A percentile compares a stretch with the other conserved stretches of the same genome.
These are phyloP conservation scores for Aphanomyces cochlioides DNA, from an alignment of 352 stramenopile species.

Conservation along the genomic window DNA sequence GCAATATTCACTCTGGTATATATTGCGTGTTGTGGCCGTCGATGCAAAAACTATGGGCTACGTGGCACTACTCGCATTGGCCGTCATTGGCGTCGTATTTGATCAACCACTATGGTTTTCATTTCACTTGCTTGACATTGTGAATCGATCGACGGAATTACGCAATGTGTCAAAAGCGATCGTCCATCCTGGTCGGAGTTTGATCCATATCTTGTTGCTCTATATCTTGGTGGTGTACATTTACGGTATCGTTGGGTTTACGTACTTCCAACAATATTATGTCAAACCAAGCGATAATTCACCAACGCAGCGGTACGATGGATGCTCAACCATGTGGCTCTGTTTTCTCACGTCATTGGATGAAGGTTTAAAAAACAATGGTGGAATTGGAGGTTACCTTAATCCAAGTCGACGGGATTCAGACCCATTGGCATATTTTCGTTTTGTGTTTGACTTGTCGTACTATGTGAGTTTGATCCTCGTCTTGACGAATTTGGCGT, in stretches of 20 bases:
- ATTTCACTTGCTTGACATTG: constrained; percentile 66
- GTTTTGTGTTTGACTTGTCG: constrained; percentile 55
- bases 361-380: constrained; percentile 64
- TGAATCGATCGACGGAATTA: constrained; percentile 74
- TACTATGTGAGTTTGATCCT: constrained; percentile 73
- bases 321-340: constrained; percentile 63
- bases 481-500: constrained; percentile 71
- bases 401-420: constrained; percentile 6
- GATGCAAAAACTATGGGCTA: constrained; percentile 46
- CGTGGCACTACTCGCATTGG: constrained; percentile 52
- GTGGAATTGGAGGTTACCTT: constrained; percentile 56
- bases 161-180: constrained; percentile 70
- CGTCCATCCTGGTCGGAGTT: constrained; percentile 48
- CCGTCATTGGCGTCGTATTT: constrained; percentile 56
- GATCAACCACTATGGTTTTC: constrained; percentile 70
- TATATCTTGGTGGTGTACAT: constrained; percentile 48
- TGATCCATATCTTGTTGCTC: constrained; percentile 54
- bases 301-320: constrained; percentile 35
- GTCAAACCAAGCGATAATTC: constrained; percentile 33
- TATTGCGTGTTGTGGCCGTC: constrained; percentile 48
- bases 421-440: constrained; percentile 49
- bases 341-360: constrained; percentile 71
- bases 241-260: constrained; percentile 65
- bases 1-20: constrained; percentile 40
- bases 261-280: constrained; percentile 69